Evolutionary conservation across 148 eudicot species (phyloP).

Genomic region (Gaultheria prostrata): DNA sequence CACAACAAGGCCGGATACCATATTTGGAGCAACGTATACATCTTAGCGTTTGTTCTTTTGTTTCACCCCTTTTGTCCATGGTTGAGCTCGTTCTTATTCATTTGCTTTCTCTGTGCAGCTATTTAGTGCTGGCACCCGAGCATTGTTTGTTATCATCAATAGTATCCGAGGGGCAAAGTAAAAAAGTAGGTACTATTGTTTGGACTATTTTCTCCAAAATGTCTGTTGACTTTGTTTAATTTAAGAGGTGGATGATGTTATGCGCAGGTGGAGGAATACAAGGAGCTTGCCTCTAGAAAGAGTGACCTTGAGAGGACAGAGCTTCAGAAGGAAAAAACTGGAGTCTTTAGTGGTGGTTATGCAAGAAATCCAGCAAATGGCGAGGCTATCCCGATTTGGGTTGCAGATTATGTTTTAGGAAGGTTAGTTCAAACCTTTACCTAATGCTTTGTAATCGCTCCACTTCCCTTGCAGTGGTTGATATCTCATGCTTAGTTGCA

Average conservation of each 20-base stretch:
- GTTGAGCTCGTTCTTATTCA: conserved; percentile 18
- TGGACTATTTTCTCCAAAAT: not conserved
- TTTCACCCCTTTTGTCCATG: conserved; percentile 7
- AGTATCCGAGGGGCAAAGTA: conserved; percentile 57
- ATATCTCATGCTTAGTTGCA: not conserved
- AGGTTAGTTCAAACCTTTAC: conserved; percentile 44
- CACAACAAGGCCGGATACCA: conserved; percentile 94
- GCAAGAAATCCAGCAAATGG: conserved; percentile 84
- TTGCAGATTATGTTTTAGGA: conserved; percentile 94
- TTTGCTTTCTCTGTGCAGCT: conserved; percentile 50
- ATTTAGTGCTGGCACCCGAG: conserved; percentile 96
- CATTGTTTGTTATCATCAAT: conserved; percentile 62
- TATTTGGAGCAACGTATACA: conserved; percentile 92
- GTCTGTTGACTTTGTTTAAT: not conserved
- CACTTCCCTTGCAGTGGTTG: not conserved
- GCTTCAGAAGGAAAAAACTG: conserved; percentile 94
- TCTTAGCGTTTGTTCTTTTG: conserved; percentile 14
- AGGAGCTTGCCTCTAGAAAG: conserved; percentile 75
- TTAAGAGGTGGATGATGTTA: conserved; percentile 4
- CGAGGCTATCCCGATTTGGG: conserved; percentile 79
- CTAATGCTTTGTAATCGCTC: not conserved
- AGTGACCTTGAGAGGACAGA: conserved; percentile 98
- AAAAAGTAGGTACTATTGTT: conserved; percentile 47
- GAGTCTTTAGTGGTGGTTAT: conserved; percentile 88
- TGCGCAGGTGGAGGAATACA: conserved; percentile 82